A percentile compares a stretch with the other conserved stretches of the same genome.
Evolutionary conservation across 192 early-diverging fungal genomes (phyloP).

Genomic region (Dissophora ornata): DNA sequence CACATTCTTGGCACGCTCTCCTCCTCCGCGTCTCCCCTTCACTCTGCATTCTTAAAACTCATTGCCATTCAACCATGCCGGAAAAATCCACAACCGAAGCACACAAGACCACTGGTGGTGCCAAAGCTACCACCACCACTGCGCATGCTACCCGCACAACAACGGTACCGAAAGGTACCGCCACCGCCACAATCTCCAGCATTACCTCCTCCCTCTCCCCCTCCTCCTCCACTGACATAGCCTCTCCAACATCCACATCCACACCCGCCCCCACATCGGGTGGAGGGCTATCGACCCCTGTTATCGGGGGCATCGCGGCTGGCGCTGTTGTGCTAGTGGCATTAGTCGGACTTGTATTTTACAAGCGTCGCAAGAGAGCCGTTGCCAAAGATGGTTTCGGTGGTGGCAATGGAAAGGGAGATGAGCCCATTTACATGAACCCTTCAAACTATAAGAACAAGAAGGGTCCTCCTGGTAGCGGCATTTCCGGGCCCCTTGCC

Average conservation of each 20-base stretch:
- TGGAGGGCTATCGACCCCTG: conserved; percentile 27
- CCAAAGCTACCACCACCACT: background rate
- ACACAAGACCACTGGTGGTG: background rate
- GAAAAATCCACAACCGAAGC: too few relatives aligned
- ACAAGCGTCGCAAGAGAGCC: conserved; percentile 35
- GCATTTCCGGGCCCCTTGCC: conserved; percentile 40
- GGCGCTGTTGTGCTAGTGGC: conserved; percentile 25
- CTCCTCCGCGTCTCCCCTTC: background rate
- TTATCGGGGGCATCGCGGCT: conserved; percentile 43
- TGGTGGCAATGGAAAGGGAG: background rate
- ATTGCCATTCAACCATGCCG: background rate
- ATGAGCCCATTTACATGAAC: conserved; percentile 43
- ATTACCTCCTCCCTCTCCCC: too few relatives aligned
- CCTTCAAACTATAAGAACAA: conserved; percentile 32
- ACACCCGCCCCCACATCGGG: background rate
- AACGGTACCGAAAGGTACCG: background rate
- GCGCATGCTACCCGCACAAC: background rate
- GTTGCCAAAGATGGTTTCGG: background rate
- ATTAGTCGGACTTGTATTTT: conserved; percentile 32
- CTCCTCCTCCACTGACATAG: too few relatives aligned
- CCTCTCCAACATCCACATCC: background rate
- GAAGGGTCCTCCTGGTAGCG: conserved; percentile 8
- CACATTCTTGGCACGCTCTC: conserved; percentile 2
- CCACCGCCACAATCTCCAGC: too few relatives aligned
- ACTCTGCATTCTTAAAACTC: background rate